A percentile compares a stretch with the other conserved stretches of the same genome.
phyloP scores from a whole-genome alignment of 208 protist species.

The Acanthamoeba sp. region DNA sequence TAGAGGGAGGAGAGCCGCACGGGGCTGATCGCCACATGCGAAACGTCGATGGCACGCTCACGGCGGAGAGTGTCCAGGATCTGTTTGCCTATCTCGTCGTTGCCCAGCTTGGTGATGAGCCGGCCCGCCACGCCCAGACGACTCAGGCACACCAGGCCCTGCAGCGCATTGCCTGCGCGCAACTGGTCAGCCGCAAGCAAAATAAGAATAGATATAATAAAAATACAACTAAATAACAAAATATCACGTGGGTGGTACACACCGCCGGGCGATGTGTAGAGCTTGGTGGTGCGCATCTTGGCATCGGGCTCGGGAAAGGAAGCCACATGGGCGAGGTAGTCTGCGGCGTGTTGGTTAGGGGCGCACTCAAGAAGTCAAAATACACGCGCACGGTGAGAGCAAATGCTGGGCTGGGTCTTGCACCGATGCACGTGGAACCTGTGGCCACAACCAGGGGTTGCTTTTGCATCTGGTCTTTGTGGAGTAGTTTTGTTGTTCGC shows the following conservation, averaged over 20 bases:
- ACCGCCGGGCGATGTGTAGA: constrained; percentile 39
- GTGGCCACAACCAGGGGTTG: not conserved
- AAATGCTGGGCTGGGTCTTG: not conserved
- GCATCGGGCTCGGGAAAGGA: constrained; percentile 19
- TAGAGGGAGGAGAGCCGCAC: not conserved
- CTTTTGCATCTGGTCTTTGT: not conserved
- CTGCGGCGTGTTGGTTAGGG: not conserved
- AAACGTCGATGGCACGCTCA: constrained; percentile 25
- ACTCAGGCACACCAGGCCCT: constrained; percentile 37
- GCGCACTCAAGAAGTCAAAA: no score
- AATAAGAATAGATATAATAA: not conserved
- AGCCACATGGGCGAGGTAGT: constrained; percentile 34
- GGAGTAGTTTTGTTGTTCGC: not conserved
- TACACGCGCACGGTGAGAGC: no score
- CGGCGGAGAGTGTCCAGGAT: constrained; percentile 35
- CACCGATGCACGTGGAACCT: constrained; percentile 39
- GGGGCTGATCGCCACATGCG: constrained; percentile 2
- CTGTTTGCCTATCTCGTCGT: constrained; percentile 41
- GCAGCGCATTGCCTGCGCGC: not conserved
- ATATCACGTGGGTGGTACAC: not conserved
- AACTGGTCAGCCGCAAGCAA: not conserved
- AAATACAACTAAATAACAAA: not conserved
- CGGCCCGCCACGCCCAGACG: constrained; percentile 21
- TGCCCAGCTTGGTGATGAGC: constrained; percentile 43
- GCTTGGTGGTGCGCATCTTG: constrained; percentile 60